phyloP scores from a whole-genome alignment of 495 filamentous ascomycete species.

The Talaromyces borbonicus region DNA sequence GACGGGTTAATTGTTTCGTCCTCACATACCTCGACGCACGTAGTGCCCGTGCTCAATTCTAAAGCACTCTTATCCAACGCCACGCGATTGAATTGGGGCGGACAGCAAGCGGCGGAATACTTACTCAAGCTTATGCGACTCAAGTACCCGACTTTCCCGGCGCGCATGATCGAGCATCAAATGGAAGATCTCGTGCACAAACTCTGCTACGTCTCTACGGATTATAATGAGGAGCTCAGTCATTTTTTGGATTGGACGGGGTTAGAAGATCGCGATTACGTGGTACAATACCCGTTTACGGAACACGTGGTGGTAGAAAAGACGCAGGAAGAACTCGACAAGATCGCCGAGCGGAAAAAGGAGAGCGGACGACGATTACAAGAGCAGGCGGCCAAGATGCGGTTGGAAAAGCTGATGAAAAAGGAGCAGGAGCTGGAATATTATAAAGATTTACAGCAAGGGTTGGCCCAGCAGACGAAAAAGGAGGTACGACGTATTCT shows the following conservation, averaged over 20 bases:
- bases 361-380: constrained; percentile 86
- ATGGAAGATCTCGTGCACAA: constrained; percentile 77
- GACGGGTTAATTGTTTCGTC: constrained; percentile 86
- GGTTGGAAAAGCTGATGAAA: constrained; percentile 83
- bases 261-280: constrained; percentile 74
- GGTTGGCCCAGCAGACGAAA: constrained; percentile 61
- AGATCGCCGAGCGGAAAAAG: constrained; percentile 82
- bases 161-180: constrained; percentile 74
- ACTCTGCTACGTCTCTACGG: constrained; percentile 79
- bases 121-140: constrained; percentile 76
- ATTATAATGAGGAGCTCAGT: constrained; percentile 68
- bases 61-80: constrained; percentile 76
- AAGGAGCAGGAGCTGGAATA: constrained; percentile 95
- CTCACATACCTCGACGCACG: constrained; percentile 84
- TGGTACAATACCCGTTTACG: constrained; percentile 87
- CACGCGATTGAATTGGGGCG: constrained; percentile 89
- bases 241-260: constrained; percentile 77
- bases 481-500: constrained; percentile 79
- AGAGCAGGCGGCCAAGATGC: constrained; percentile 94
- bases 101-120: constrained; percentile 80
- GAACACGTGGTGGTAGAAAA: constrained; percentile 85
- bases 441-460: constrained; percentile 69
- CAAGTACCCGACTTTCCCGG: constrained; percentile 88
- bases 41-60: constrained; percentile 84
- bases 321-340: constrained; percentile 80